Conservation (phyloP, 2,329 filamentous ascomycete genomes). For the Myriangium duriaei region DNA sequence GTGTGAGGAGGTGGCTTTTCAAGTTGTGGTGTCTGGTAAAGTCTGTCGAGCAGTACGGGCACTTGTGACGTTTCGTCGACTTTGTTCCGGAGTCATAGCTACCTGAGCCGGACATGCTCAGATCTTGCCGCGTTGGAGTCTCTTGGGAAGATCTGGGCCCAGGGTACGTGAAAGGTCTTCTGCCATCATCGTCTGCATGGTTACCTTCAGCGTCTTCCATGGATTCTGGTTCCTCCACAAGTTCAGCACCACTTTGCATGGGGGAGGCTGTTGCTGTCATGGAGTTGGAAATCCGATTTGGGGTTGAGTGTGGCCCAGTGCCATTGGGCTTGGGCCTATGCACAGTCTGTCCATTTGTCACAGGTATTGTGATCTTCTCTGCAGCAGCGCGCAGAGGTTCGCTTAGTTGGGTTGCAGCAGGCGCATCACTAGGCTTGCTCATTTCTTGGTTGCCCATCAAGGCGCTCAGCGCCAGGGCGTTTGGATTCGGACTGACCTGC, state of each 20-base stretch:
- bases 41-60: constrained; percentile 89
- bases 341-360: constrained; percentile 18
- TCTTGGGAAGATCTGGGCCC: constrained; percentile 42
- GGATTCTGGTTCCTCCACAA: constrained; percentile 23
- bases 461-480: constrained; percentile 30
- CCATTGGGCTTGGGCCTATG: constrained; percentile 6
- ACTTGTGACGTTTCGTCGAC: constrained; percentile 86
- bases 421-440: constrained; percentile 32
- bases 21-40: constrained; percentile 96
- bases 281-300: constrained; percentile 8
- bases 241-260: constrained; percentile 23
- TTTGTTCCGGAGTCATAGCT: constrained; percentile 41
- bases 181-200: constrained; percentile 20
- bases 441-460: constrained; percentile 30
- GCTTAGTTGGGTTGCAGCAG: constrained; percentile 32
- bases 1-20: constrained; percentile 91
- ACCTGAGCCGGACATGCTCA: constrained; percentile 44
- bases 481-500: constrained; percentile 38
- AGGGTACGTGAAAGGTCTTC: constrained; percentile 52
- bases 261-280: constrained; percentile 39
- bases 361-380: constrained; percentile 38
- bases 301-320: constrained; percentile 3
- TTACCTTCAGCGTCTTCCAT: constrained; percentile 20
- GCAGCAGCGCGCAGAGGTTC: constrained; percentile 36
- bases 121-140: constrained; percentile 38